These are phyloP conservation scores for Verticillium nonalfalfae DNA, from an alignment of 2,329 filamentous ascomycete genomes.

Conservation along the genomic window DNA sequence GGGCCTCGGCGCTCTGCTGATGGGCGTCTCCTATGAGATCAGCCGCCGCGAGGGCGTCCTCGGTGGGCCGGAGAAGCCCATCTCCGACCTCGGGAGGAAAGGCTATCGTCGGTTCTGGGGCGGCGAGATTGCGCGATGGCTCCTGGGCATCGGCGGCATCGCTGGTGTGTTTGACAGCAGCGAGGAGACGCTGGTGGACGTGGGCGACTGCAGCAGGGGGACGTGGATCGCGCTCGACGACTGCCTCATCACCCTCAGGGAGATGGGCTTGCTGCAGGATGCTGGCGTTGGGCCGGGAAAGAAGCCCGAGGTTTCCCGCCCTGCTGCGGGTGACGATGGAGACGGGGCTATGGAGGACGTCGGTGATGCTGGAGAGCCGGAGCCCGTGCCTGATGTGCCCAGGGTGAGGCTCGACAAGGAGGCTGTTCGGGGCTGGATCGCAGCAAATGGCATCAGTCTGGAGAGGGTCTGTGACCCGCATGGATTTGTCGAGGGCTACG, in stretches of 20 bases:
- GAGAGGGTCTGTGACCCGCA: conserved; percentile 63
- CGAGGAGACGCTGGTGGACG: conserved; percentile 48
- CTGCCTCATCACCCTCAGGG: conserved; percentile 68
- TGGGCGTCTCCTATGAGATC: conserved; percentile 91
- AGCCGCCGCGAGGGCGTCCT: conserved; percentile 76
- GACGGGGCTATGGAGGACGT: conserved; percentile 15
- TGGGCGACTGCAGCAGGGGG: conserved; percentile 65
- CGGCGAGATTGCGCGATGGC: conserved; percentile 70
- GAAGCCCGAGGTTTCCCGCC: conserved; percentile 20
- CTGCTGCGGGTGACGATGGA: conserved; percentile 2
- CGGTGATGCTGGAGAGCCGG: conserved; percentile 18
- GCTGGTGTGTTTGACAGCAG: conserved; percentile 3
- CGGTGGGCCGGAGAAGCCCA: conserved; percentile 89
- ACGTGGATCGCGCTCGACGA: conserved; percentile 87
- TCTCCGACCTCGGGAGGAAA: conserved; percentile 76
- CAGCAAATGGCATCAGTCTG: conserved; percentile 54
- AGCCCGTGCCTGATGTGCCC: conserved; percentile 23
- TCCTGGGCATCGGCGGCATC: conserved; percentile 27
- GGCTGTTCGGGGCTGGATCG: conserved; percentile 60
- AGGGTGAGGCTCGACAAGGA: conserved; percentile 47
- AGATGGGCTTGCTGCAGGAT: conserved; percentile 69
- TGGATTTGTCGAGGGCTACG: conserved; percentile 68
- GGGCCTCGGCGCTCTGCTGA: conserved; percentile 80
- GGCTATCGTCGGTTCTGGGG: conserved; percentile 86
- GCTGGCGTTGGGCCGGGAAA: conserved; percentile 40